A percentile compares a stretch with the other conserved stretches of the same genome.
Evolutionary conservation across 768 basidiomycete genomes (phyloP).

Genomic region (Mrakia blollopis): DNA sequence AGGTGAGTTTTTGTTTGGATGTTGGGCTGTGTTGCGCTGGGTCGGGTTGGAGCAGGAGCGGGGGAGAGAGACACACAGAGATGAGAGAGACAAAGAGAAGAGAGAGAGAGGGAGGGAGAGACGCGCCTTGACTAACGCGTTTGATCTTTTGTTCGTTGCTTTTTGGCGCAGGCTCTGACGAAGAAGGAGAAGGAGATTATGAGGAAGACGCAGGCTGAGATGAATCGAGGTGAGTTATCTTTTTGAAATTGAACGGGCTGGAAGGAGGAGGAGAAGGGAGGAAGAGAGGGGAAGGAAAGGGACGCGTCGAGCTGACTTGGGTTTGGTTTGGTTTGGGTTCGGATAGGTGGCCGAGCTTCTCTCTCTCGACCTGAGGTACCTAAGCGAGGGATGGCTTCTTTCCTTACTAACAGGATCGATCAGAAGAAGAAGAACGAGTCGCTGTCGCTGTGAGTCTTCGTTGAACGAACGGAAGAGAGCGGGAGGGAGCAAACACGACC

Average conservation of each 20-base stretch:
- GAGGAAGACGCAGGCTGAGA: neutral
- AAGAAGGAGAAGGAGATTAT: conserved; percentile 18
- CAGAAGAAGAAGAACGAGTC: neutral
- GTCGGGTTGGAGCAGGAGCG: too few species aligned
- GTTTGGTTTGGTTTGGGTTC: neutral
- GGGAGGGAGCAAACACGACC: neutral
- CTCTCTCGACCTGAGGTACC: conserved; percentile 4
- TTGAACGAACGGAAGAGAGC: neutral
- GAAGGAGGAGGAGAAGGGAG: neutral
- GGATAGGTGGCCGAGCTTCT: neutral
- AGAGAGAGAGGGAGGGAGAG: too few species aligned
- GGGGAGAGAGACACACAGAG: too few species aligned
- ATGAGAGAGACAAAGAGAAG: too few species aligned
- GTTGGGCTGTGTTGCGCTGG: neutral
- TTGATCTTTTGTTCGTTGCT: neutral
- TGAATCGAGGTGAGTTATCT: conserved; percentile 29
- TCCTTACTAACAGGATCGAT: neutral
- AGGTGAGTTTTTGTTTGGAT: neutral
- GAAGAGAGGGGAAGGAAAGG: neutral
- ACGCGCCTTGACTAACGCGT: neutral
- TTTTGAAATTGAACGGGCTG: too few species aligned
- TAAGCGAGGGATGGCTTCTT: conserved; percentile 1
- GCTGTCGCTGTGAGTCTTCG: neutral
- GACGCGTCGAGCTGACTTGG: neutral
- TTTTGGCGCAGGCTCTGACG: neutral